Conservation (phyloP, 768 basidiomycete species). For the Tulasnella sp. region DNA sequence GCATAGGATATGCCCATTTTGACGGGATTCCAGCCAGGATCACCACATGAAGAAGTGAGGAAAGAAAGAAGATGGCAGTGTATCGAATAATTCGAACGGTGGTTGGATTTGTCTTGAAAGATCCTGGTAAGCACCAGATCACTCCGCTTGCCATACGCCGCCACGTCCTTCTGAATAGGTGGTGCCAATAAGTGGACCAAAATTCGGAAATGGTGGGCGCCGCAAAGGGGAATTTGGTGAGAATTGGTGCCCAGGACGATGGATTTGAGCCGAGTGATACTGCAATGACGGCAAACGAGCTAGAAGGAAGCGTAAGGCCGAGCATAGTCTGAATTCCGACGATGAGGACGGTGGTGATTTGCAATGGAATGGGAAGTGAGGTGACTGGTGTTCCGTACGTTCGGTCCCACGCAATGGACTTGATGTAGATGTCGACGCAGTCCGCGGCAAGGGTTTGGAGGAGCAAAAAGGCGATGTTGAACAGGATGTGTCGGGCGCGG, state of each 20-base stretch:
- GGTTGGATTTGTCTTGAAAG: not conserved
- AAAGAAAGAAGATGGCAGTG: constrained; percentile 10
- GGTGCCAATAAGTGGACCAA: constrained; percentile 19
- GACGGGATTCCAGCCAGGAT: constrained; percentile 3
- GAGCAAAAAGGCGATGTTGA: not conserved
- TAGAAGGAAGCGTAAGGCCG: constrained; percentile 4
- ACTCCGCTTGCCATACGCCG: not conserved
- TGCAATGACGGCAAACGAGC: not conserved
- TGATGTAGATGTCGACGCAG: constrained; percentile 14
- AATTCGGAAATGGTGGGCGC: constrained; percentile 17
- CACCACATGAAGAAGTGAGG: constrained; percentile 13
- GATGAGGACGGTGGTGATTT: constrained; percentile 2
- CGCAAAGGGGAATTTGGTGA: constrained; percentile 5
- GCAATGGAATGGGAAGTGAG: constrained; percentile 8
- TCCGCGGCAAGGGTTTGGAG: constrained; percentile 12
- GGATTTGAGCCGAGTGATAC: not conserved
- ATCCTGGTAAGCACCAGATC: not conserved
- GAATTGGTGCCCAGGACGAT: constrained; percentile 12
- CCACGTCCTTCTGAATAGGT: constrained; percentile 16
- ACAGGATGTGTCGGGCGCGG: not conserved
- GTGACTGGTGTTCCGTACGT: constrained; percentile 4
- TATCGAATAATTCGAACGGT: not conserved
- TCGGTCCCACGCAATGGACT: not conserved
- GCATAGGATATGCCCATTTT: not conserved
- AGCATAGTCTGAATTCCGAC: not conserved